These are phyloP conservation scores for Ettlia oleoabundans DNA, from an alignment of 139 green algal species.

Conservation along the genomic window DNA sequence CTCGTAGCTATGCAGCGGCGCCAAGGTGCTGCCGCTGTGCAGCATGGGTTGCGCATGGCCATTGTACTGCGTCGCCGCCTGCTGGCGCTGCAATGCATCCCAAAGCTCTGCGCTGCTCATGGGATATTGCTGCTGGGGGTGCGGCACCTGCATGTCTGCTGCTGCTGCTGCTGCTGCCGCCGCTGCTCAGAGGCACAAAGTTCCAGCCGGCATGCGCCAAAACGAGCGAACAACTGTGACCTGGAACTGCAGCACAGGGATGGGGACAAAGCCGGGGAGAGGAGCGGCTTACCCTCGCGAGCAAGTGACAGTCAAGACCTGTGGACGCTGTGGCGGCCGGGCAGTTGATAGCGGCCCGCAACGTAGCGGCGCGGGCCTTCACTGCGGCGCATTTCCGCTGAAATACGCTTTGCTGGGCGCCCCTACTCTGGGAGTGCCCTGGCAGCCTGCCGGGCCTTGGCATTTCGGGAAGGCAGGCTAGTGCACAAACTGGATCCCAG, in stretches of 20 bases:
- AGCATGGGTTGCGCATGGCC: neutral
- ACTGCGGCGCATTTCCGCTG: too few species aligned
- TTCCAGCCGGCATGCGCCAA: neutral
- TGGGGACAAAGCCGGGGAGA: neutral
- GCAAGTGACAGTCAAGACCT: too few species aligned
- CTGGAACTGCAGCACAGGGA: too few species aligned
- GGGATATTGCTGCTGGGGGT: neutral
- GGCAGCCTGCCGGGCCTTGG: too few species aligned
- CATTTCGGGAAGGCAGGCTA: too few species aligned
- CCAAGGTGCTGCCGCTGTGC: neutral
- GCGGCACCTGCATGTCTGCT: neutral
- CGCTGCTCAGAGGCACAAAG: neutral
- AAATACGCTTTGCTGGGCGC: too few species aligned
- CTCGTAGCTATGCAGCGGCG: neutral
- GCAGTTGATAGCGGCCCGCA: too few species aligned
- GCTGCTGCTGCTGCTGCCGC: neutral
- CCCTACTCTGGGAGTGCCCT: too few species aligned
- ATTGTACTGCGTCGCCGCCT: neutral
- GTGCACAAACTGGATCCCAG: too few species aligned
- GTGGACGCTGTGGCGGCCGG: too few species aligned
- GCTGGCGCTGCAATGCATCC: constrained; percentile 25
- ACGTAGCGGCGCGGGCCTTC: too few species aligned
- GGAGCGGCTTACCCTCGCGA: too few species aligned
- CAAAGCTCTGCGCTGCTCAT: constrained; percentile 18
- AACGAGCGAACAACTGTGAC: neutral